Evolutionary conservation across 164 flowering plant genomes (phyloP).

Genomic region (Annona squamosa): DNA sequence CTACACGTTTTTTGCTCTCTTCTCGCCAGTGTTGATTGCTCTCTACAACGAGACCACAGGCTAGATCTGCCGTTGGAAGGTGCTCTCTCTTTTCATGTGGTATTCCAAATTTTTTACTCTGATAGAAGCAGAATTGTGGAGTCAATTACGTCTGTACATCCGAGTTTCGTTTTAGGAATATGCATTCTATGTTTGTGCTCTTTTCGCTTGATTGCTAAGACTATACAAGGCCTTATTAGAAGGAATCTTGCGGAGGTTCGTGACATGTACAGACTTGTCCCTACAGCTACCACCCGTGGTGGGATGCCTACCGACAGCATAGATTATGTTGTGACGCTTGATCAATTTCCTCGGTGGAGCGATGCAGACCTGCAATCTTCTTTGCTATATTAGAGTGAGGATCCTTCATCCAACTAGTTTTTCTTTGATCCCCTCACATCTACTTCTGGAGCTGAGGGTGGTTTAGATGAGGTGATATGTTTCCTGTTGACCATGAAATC

Average conservation of each 20-base stretch:
- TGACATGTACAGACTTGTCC: conserved; percentile 56
- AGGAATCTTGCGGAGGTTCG: too few relatives aligned
- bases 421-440: conserved; percentile 74
- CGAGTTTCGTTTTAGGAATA: too few relatives aligned
- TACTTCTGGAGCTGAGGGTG: conserved; percentile 39
- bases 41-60: too few relatives aligned
- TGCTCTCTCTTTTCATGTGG: too few relatives aligned
- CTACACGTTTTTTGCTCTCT: too few relatives aligned
- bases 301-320: conserved; percentile 62
- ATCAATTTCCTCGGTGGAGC: conserved; percentile 95
- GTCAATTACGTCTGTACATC: too few relatives aligned
- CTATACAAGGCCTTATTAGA: too few relatives aligned
- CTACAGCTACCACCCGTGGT: conserved; percentile 45
- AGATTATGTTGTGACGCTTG: conserved; percentile 62
- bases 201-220: background rate
- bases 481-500: conserved; percentile 84
- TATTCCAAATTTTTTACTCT: too few relatives aligned
- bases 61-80: too few relatives aligned
- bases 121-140: too few relatives aligned
- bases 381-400: conserved; percentile 44
- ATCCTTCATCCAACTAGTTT: conserved; percentile 38
- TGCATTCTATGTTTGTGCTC: too few relatives aligned
- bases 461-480: conserved; percentile 46
- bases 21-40: too few relatives aligned
- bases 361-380: conserved; percentile 61